Evolutionary conservation across 2,329 filamentous ascomycete genomes (phyloP).

Genomic region (Paecilomyces sp.): DNA sequence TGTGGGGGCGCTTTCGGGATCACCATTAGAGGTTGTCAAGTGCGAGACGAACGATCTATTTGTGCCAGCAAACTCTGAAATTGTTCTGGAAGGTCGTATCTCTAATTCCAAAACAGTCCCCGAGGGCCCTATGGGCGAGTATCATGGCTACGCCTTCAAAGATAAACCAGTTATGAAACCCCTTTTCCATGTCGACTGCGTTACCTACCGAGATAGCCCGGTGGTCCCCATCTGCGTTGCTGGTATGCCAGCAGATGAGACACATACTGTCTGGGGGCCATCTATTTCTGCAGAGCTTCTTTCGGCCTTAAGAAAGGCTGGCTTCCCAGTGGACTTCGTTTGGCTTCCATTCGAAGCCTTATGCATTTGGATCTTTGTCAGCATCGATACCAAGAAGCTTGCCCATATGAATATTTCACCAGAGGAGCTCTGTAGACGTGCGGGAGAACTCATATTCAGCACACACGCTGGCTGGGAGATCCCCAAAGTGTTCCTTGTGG

Average conservation of each 20-base stretch:
- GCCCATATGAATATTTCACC: conserved; percentile 8
- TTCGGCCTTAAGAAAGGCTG: conserved; percentile 10
- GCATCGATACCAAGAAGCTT: conserved; percentile 10
- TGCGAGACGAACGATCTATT: conserved; percentile 14
- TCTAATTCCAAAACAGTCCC: conserved; percentile 9
- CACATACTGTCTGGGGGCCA: conserved; percentile 12
- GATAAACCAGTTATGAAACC: conserved; percentile 6
- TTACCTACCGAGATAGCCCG: conserved; percentile 12
- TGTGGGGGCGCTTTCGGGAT: conserved; percentile 9
- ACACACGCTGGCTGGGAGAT: conserved; percentile 15
- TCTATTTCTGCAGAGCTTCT: conserved; percentile 12
- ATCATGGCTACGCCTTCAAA: conserved; percentile 13
- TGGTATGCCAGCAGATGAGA: conserved; percentile 12
- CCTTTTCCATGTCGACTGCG: conserved; percentile 11
- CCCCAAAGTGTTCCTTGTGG: conserved; percentile 13
- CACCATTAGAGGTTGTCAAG: conserved; percentile 12
- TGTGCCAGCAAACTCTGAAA: conserved; percentile 13
- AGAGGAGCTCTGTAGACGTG: conserved; percentile 7
- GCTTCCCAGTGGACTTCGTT: conserved; percentile 9
- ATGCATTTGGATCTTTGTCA: conserved; percentile 9
- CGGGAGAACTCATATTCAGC: conserved; percentile 12
- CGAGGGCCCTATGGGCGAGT: conserved; percentile 16
- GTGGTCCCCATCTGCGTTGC: conserved; percentile 11
- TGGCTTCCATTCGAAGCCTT: conserved; percentile 15
- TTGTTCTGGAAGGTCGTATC: conserved; percentile 13